phyloP scores from a whole-genome alignment of 768 basidiomycete genomes.

The Leccinum broughii region DNA sequence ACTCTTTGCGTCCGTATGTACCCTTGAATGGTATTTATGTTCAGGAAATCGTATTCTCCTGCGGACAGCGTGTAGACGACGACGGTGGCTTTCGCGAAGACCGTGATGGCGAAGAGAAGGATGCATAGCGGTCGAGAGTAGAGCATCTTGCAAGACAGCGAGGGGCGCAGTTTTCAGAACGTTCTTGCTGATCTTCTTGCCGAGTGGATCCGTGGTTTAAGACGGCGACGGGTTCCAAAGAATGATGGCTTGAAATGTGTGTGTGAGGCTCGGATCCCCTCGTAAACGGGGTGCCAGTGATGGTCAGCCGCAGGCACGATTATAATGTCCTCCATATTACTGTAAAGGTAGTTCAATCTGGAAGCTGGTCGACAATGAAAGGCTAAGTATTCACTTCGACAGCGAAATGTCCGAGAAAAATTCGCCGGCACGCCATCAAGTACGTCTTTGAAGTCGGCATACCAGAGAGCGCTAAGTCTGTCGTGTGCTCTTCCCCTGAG shows the following conservation, averaged over 20 bases:
- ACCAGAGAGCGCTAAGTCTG: neutral
- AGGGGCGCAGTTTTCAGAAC: neutral
- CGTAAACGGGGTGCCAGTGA: slow-evolving; percentile 5
- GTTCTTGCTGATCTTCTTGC: neutral
- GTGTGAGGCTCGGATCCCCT: neutral
- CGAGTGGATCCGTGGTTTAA: neutral
- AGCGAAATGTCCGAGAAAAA: neutral
- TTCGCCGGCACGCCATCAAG: neutral
- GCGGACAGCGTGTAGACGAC: no score
- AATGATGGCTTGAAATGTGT: neutral
- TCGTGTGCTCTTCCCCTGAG: neutral
- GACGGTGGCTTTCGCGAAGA: no score
- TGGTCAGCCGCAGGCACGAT: slow-evolving; percentile 13
- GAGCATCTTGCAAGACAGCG: slow-evolving; percentile 17
- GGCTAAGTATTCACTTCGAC: neutral
- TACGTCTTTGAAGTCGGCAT: neutral
- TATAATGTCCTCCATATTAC: neutral
- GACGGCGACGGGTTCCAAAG: slow-evolving; percentile 1
- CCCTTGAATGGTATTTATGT: no score
- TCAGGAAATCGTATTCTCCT: no score
- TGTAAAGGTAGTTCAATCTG: no score
- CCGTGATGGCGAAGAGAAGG: slow-evolving; percentile 17
- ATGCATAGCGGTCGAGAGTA: slow-evolving; percentile 13
- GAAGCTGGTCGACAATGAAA: slow-evolving; percentile 1
- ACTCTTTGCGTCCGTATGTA: no score